Percentiles rank a stretch among this genome's conserved stretches.
Conservation (phyloP, 2,329 filamentous ascomycete species). For the Teratosphaeria gauchensis region DNA sequence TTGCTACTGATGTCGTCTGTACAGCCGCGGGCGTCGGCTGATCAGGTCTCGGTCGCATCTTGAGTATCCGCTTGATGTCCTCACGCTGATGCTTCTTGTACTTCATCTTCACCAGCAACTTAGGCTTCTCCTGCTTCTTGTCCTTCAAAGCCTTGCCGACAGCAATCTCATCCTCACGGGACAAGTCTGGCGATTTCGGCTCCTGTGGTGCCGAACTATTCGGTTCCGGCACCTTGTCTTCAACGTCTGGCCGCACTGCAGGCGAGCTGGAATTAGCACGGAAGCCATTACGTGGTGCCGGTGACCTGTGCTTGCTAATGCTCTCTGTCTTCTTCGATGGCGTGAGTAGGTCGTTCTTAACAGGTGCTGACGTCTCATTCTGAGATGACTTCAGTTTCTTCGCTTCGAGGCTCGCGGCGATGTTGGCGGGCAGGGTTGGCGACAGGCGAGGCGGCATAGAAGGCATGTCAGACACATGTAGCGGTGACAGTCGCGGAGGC, state of each 20-base stretch:
- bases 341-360: constrained; percentile 16
- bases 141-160: constrained; percentile 8
- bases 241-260: constrained; percentile 13
- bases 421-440: constrained; percentile 46
- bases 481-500: constrained; percentile 10
- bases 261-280: constrained; percentile 21
- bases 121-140: constrained; percentile 7
- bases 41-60: constrained; percentile 17
- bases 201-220: not conserved
- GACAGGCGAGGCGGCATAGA: constrained; percentile 47
- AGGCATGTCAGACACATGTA: constrained; percentile 35
- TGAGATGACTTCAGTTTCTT: constrained; percentile 15
- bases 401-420: constrained; percentile 44
- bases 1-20: not conserved
- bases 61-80: constrained; percentile 20
- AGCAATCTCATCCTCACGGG: constrained; percentile 13
- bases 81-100: constrained; percentile 17
- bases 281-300: constrained; percentile 20
- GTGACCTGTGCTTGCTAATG: constrained; percentile 17
- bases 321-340: constrained; percentile 9
- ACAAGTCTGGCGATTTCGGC: constrained; percentile 8
- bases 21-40: constrained; percentile 2
- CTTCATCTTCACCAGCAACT: constrained; percentile 20
- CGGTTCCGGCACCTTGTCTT: constrained; percentile 8
- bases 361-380: constrained; percentile 9